Evolutionary conservation across 129 eudicot genomes (phyloP), one percentile per base, ranked within the genome.

Genomic region (Daucus carota): DNA sequence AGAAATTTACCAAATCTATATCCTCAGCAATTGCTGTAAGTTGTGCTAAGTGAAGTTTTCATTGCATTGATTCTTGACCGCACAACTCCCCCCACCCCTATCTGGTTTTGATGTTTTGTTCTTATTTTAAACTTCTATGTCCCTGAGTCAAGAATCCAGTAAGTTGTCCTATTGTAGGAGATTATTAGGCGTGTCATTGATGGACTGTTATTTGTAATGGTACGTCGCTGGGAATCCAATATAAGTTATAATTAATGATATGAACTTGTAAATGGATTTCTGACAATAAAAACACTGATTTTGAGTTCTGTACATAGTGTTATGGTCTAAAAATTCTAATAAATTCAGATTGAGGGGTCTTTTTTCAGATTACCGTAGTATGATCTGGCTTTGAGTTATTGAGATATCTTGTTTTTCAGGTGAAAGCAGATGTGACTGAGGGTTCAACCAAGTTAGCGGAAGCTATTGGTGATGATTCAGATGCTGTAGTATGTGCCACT

Each of bases 401-500:
- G 5, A 45, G 38, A 11, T 52, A 29, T 76, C 28, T 65, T 43
- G 9, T 77, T 77, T 52, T 76, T 73, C 82, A 92, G 97, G 91
- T 89, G 50, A 89, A 92, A 82, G 92, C 95, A 68, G 95, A 92
- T 84, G 95, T 92, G 36, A 92, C 98, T 0, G 96, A 92, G 77
- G 96, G 94, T 74, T 81, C 94, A 9, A 76, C 82, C 1, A 90
- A 86, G 82, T 72, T 92, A 76, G 94, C 95, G 2, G 88, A 88
- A 52, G 98, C 90, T 72, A 92, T 92, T 43, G 92, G 98, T 75
- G 90, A 85, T 83, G 95, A 92, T 75, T 78, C 92, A 17, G 95
- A 89, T 74, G 98, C 97, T 48, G 96, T 93, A 75, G 81, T 93
- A 57, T 93, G 98, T 80, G 98, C 98, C 28, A 93, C 98, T 4